Evolutionary conservation across 1,139 yeast species (phyloP).

Genomic region (Groenewaldozyma sp.): DNA sequence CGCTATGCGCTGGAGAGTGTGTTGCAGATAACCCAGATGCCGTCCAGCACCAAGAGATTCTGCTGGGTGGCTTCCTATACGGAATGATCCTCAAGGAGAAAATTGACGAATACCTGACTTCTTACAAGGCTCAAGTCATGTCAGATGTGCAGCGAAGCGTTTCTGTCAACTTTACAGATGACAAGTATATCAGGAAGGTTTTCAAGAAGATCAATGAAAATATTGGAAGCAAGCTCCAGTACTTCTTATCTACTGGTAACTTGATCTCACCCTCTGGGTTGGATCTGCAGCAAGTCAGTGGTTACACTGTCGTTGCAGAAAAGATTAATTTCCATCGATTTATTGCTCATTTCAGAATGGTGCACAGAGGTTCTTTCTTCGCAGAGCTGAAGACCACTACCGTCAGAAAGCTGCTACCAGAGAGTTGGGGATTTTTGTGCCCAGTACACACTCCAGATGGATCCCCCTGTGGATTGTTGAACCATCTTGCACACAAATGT

Average conservation of each 20-base stretch:
- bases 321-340: slow-evolving; percentile 95
- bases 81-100: slow-evolving; percentile 97
- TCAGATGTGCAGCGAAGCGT: slow-evolving; percentile 64
- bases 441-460: slow-evolving; percentile 99
- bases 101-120: slow-evolving; percentile 81
- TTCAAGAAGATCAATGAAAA: slow-evolving; percentile 79
- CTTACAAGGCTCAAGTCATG: slow-evolving; percentile 62
- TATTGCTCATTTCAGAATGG: slow-evolving; percentile 97
- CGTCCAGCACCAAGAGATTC: slow-evolving; percentile 95
- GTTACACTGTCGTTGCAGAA: slow-evolving; percentile 97
- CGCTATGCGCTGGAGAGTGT: slow-evolving; percentile 95
- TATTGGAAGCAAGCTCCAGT: slow-evolving; percentile 89
- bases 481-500: slow-evolving; percentile 95
- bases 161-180: slow-evolving; percentile 75
- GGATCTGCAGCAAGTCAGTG: slow-evolving; percentile 96
- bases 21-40: slow-evolving; percentile 98
- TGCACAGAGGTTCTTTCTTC: slow-evolving; percentile 98
- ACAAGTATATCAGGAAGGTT: slow-evolving; percentile 73
- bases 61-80: slow-evolving; percentile 90
- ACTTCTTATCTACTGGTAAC: slow-evolving; percentile 94
- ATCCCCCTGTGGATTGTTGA: slow-evolving; percentile 96
- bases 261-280: slow-evolving; percentile 93
- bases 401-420: slow-evolving; percentile 92
- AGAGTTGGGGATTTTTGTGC: slow-evolving; percentile 98
- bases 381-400: slow-evolving; percentile 97